phyloP scores from a whole-genome alignment of 2,329 filamentous ascomycete species.

The Aspergillus fumigatus region DNA sequence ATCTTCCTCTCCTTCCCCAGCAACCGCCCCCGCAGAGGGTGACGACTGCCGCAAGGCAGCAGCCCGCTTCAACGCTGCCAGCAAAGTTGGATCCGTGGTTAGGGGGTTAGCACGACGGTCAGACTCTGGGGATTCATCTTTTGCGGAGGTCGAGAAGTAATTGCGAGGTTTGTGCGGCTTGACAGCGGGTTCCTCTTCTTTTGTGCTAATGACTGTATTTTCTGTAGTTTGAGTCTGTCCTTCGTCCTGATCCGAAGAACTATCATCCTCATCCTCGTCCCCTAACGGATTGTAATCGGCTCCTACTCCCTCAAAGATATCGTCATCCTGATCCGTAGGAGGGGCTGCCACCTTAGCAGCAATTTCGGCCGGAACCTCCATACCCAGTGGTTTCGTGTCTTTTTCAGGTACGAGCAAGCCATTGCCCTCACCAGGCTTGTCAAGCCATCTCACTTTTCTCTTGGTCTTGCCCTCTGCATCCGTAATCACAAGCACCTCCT shows the following conservation, averaged over 20 bases:
- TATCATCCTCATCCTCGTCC: slow-evolving; percentile 46
- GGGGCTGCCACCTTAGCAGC: slow-evolving; percentile 31
- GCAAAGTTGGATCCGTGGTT: slow-evolving; percentile 69
- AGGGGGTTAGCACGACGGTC: slow-evolving; percentile 37
- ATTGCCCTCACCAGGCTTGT: slow-evolving; percentile 27
- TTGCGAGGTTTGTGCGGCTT: slow-evolving; percentile 40
- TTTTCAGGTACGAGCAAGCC: slow-evolving; percentile 41
- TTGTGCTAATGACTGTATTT: slow-evolving; percentile 1
- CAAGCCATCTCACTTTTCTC: slow-evolving; percentile 55
- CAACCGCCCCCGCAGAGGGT: slow-evolving; percentile 32
- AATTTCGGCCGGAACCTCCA: slow-evolving; percentile 46
- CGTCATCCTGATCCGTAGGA: slow-evolving; percentile 50
- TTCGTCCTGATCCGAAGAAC: slow-evolving; percentile 38
- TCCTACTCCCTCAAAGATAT: slow-evolving; percentile 60
- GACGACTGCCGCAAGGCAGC: slow-evolving; percentile 55
- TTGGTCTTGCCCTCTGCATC: slow-evolving; percentile 59
- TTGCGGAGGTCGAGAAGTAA: slow-evolving; percentile 39
- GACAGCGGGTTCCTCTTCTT: slow-evolving; percentile 9
- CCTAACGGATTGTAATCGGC: slow-evolving; percentile 58
- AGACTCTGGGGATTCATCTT: slow-evolving; percentile 50
- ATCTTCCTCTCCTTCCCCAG: slow-evolving; percentile 39
- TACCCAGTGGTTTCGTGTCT: slow-evolving; percentile 46
- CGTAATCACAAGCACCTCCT: slow-evolving; percentile 56
- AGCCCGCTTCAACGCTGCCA: slow-evolving; percentile 82
- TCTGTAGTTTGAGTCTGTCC: slow-evolving; percentile 4